Base-by-base conservation (phyloP, 2,329 filamentous ascomycete species). In the Parastagonospora nodorum region DNA sequence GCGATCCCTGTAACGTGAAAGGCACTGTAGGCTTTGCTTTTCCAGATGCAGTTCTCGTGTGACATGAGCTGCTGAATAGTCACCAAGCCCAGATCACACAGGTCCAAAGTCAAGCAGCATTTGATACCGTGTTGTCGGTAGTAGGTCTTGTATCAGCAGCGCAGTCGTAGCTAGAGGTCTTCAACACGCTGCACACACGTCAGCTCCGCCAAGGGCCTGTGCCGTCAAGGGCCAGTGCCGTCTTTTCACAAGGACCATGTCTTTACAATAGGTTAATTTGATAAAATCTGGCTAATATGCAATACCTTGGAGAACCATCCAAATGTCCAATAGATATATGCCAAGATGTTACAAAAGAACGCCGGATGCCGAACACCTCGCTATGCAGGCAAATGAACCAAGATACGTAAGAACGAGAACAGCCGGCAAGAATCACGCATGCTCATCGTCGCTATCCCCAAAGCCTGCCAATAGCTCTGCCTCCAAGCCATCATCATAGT, bases 401-500 rank as follows among this genome's bases (percentile, higher is more conserved):
- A 51, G 30, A 48, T 42, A 44, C 33, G 31, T 45, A 49, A 42
- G 36, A 52, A 31, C n/a, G 39, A 27, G 42, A 27, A 16, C 12
- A n/a, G 16, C 14, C 38, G 32, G 19, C 24, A 5, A 15, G n/a
- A 7, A 19, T 50, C 39, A 55, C 16, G 63, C 57, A 24, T 24
- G 19, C 29, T 56, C 60, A n/a, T 57, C 60, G 27, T 62, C 61
- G 30, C 59, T 65, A 27, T 63, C 58, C n/a, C 45, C 60, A 27
- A 66, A 64, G 6, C 61, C 65, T 12, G 74, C 74, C 76, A 64
- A 80, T 81, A 61, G 68, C 74, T 75, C 74, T 2, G 69, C 74
- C 27, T 73, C 69, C 10, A 68, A 56, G 8, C 53, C 70, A n/a
- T 83, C 82, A 69, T 87, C 86, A 42, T 87, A 71, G 60, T 86